These are phyloP conservation scores for Fusarium luffae DNA, from an alignment of 2,329 filamentous ascomycete genomes.

Conservation along the genomic window DNA sequence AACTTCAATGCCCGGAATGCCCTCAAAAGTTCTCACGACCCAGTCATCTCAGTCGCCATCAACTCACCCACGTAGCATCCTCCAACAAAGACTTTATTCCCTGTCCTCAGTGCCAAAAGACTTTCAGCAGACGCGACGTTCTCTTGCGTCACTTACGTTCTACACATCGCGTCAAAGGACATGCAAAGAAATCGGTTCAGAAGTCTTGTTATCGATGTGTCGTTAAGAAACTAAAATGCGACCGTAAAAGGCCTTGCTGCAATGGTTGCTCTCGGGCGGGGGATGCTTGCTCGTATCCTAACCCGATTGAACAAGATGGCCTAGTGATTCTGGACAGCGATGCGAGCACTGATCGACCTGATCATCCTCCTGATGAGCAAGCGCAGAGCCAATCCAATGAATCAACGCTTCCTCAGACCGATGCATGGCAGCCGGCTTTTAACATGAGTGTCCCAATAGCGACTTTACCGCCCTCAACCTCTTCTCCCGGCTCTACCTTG, in stretches of 20 bases:
- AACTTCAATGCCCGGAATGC: not conserved
- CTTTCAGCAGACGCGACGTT: slow-evolving; percentile 1
- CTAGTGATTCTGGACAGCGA: not conserved
- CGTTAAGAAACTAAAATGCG: not conserved
- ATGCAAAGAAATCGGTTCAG: not conserved
- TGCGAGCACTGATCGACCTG: not conserved
- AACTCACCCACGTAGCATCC: not conserved
- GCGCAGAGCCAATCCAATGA: rapidly evolving
- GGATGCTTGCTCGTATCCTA: not conserved
- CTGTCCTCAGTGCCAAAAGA: not conserved
- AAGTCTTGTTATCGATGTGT: slow-evolving; percentile 12
- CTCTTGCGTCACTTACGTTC: not conserved
- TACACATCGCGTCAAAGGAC: not conserved
- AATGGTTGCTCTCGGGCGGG: not conserved
- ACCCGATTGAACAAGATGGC: not conserved
- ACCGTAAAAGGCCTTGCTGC: slow-evolving; percentile 3
- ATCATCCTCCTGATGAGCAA: not conserved
- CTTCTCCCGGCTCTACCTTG: not conserved
- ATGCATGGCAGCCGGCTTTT: not conserved
- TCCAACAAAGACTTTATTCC: not conserved
- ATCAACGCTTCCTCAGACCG: no score
- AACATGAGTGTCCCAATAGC: not conserved
- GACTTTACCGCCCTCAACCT: not conserved
- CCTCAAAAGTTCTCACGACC: not conserved
- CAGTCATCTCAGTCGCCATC: slow-evolving; percentile 1